Base-by-base conservation (phyloP, 192 early-diverging fungal species). In the Umbelopsis isabellina region DNA sequence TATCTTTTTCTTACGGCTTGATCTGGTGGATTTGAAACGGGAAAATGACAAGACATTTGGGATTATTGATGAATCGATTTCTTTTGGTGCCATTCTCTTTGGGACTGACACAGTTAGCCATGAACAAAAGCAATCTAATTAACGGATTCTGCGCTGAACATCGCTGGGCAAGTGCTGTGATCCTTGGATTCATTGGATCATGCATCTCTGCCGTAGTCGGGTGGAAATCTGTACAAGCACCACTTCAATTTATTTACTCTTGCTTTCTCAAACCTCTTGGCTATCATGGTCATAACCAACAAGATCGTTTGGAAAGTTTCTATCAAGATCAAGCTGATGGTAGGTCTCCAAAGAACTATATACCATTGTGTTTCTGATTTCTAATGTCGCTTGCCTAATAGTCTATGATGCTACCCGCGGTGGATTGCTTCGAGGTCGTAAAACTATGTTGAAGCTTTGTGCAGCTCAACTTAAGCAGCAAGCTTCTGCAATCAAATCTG, bases 381-480 rank as follows among this genome's bases (percentile, higher is more conserved):
- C 22, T 25, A 1, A 53, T 0, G 3, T 27, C 8, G 27, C 22
- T 69, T 41, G 16, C 22, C 35, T 46, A 68, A 37, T 65, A 85
- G 86, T 93, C 10, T 95, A 92, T 70, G 93, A 95, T 69, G 85
- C 85, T 1, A 92, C 93, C 21, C 89, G 93, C 27, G 72, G 80
- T 15, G 71, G 87, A 46, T 77, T 95, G 49, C 79, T 95, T 25
- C 87, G 92, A 61, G 92, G 93, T 25, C 82, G 92, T 27, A 85
- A 72, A 67, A 92, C 90, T 41, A 93, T 93, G 90, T 82, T 95
- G n/a, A 87, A 86, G 30, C 82, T 94, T n/a, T 89, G 90, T 51
- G 91, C 91, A 20, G 93, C 92, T 20, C 91, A 95, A 71, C 79
- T 95, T 9, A 80, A 70, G 46, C 79, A 82, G 10, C 77, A 79